Evolutionary conservation across 441 rosid genomes (phyloP), one percentile per base, ranked within the genome.

Genomic region (Adansonia rubrostipa): DNA sequence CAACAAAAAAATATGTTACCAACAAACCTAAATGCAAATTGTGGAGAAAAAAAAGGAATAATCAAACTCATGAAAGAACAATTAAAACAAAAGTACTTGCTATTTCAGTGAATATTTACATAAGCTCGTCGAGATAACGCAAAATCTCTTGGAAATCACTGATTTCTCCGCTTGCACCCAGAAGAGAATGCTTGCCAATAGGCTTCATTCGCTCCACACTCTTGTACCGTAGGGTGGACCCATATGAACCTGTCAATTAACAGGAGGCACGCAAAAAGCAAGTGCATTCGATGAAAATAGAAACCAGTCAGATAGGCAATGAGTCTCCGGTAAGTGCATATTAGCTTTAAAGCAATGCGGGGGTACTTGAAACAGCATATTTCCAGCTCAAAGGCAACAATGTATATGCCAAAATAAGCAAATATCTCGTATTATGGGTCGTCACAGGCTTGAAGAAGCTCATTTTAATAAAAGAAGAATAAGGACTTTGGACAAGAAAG

Each of bases 71-170:
- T n/a, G 10, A 19, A 73, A 15, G 11, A 36, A 20, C 22, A 56
- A 40, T 9, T 20, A 77, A 61, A 13, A 11, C 36, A 69, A 78
- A 57, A 69, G 11, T 14, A 22, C 71, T 70, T 22, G 1, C 13
- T 44, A 65, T 36, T 36, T 36, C 40, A 36, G 40, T 36, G 40
- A 36, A 5, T 36, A 36, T 36, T 87, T 89, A 97, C 99, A 93
- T 86, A 42, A 94, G 98, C 84, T 94, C 97, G 84, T 97, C 98
- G 47, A 97, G 98, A 81, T 86, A 86, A 57, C 84, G 91, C 72
- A 92, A 85, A 66, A 97, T 91, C 87, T 97, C 99, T 86, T 95
- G 97, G 80, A 97, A 97, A 89, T 97, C 98, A 67, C 98, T 95
- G 44, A 93, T 86, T 83, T 97, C 99, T 79, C 99, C 99, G 36